A percentile compares a stretch with the other conserved stretches of the same genome.
Evolutionary conservation across 2,329 filamentous ascomycete genomes (phyloP).

Genomic region (Pseudogymnoascus sp.): DNA sequence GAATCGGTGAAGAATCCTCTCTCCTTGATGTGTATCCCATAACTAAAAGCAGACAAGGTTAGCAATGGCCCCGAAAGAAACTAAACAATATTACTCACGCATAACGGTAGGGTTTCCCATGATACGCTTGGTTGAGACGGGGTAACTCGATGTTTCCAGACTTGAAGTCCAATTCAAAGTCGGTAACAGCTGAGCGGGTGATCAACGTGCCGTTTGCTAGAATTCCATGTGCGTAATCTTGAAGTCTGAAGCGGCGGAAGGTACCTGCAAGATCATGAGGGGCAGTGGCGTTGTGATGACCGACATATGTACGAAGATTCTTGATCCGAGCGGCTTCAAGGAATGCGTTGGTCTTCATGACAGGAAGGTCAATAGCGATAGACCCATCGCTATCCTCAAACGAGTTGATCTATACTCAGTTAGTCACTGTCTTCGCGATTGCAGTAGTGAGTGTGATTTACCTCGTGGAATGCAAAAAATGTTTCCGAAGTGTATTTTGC

Average conservation of each 20-base stretch:
- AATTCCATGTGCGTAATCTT: background rate
- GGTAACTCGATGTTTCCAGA: slow-evolving; percentile 55
- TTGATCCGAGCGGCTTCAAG: background rate
- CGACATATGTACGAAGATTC: background rate
- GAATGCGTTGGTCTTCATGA: background rate
- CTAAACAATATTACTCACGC: slow-evolving; percentile 15
- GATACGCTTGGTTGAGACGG: slow-evolving; percentile 51
- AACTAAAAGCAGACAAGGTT: slow-evolving; percentile 20
- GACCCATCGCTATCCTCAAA: background rate
- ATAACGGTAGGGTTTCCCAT: slow-evolving; percentile 48
- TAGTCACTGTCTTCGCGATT: background rate
- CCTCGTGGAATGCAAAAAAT: slow-evolving; percentile 4
- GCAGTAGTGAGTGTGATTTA: background rate
- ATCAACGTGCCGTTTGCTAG: background rate
- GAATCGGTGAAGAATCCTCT: slow-evolving; percentile 54
- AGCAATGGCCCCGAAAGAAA: background rate
- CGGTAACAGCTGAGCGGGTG: background rate
- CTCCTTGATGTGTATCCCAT: slow-evolving; percentile 43
- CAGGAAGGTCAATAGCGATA: background rate
- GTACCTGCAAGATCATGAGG: background rate
- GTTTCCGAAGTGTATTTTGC: background rate
- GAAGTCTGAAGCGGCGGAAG: background rate
- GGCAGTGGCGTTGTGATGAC: background rate
- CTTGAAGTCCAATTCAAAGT: slow-evolving; percentile 1
- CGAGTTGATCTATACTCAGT: background rate